Percentiles rank a stretch among this genome's conserved stretches.
These are phyloP conservation scores for Plasmodium adleri DNA, from an alignment of 169 alveolate species.

Conservation along the genomic window DNA sequence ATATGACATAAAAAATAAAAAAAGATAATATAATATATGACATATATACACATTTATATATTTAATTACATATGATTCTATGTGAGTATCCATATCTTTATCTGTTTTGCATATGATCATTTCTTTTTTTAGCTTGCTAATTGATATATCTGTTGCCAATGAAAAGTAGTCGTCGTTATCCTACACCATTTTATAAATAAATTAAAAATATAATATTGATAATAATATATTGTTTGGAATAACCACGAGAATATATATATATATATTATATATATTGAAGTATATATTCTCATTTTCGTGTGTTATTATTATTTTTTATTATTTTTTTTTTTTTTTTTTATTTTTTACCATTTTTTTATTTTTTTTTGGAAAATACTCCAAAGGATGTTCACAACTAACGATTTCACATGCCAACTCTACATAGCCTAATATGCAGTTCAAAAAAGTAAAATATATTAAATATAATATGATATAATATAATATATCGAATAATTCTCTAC, in stretches of 20 bases:
- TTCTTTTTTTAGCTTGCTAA: constrained; percentile 50
- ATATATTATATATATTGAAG: not conserved
- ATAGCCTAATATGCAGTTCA: constrained; percentile 13
- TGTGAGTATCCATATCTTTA: constrained; percentile 21
- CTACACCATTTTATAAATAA: constrained; percentile 5
- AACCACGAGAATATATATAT: no score
- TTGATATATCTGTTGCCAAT: constrained; percentile 43
- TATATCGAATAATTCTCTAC: no score
- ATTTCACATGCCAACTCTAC: constrained; percentile 47
- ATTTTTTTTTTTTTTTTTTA: not conserved
- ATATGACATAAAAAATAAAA: constrained; percentile 1
- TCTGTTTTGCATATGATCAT: constrained; percentile 10
- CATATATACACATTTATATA: no score
- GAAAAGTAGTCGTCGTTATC: constrained; percentile 24
- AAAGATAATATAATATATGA: no score
- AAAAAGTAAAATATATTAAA: not conserved
- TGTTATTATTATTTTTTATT: not conserved
- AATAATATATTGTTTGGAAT: no score
- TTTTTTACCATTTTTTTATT: constrained; percentile 14
- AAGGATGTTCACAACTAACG: constrained; percentile 30
- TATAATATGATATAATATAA: not conserved
- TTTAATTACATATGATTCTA: constrained; percentile 47
- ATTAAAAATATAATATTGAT: not conserved
- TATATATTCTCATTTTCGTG: no score
- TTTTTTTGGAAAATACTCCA: constrained; percentile 17